These are phyloP conservation scores for Yamadazyma laniorum DNA, from an alignment of 805 yeast genomes.

Conservation along the genomic window DNA sequence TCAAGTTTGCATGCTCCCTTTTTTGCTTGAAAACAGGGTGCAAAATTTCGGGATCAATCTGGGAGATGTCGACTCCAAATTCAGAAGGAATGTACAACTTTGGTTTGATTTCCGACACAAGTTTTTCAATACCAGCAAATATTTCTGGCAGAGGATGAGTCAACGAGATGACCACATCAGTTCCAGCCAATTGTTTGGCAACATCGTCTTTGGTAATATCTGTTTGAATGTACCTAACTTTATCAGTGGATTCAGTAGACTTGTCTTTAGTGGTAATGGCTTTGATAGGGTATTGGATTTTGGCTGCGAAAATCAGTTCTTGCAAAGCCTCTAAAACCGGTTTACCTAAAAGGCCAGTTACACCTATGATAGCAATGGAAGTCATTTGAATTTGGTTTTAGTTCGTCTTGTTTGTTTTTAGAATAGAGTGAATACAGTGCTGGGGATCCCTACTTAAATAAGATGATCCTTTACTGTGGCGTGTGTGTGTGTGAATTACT, in stretches of 20 bases:
- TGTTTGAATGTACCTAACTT: conserved; percentile 39
- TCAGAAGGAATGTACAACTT: conserved; percentile 59
- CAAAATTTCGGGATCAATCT: conserved; percentile 11
- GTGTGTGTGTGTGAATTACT: too few species aligned
- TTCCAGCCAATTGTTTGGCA: conserved; percentile 40
- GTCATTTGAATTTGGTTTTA: too few species aligned
- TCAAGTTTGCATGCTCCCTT: conserved; percentile 35
- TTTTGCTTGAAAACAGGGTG: conserved; percentile 37
- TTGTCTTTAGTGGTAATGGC: conserved; percentile 48
- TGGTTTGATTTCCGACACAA: conserved; percentile 42
- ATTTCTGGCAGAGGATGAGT: conserved; percentile 29
- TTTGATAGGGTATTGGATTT: conserved; percentile 47
- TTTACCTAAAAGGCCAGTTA: conserved; percentile 51
- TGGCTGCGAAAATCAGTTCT: conserved; percentile 40
- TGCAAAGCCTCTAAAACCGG: conserved; percentile 47
- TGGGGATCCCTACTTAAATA: too few species aligned
- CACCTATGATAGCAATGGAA: conserved; percentile 52
- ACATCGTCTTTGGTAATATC: conserved; percentile 21
- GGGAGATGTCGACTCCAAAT: conserved; percentile 49
- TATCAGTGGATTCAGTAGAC: conserved; percentile 25
- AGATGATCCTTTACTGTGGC: too few species aligned
- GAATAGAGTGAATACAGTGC: too few species aligned
- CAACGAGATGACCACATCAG: conserved; percentile 52
- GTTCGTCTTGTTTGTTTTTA: too few species aligned
- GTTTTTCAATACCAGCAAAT: conserved; percentile 34